Conservation (phyloP, 106 monocot genomes). For the Posidonia australis region DNA sequence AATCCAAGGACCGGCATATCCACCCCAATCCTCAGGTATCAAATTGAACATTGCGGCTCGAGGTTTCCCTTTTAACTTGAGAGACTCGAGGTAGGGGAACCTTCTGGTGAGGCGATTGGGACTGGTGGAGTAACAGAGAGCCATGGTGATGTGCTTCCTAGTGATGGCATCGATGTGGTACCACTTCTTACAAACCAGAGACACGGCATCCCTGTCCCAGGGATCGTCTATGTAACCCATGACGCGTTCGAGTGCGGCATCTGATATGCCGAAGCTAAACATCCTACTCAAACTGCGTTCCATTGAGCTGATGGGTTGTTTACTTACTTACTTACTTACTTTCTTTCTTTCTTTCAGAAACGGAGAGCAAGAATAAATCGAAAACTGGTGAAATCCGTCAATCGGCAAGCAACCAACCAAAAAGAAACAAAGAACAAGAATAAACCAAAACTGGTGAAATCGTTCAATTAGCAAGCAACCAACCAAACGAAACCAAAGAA, state of each 20-base stretch:
- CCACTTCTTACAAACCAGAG: constrained; percentile 78
- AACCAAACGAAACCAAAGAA: too few species aligned
- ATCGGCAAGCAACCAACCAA: too few species aligned
- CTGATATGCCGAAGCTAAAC: constrained; percentile 31
- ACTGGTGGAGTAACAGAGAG: constrained; percentile 66
- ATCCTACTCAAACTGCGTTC: constrained; percentile 14
- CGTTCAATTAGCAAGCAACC: too few species aligned
- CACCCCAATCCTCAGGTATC: constrained; percentile 84
- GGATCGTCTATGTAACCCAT: constrained; percentile 79
- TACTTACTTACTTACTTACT: too few species aligned
- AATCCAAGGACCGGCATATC: constrained; percentile 67
- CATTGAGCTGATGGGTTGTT: too few species aligned
- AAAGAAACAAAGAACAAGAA: too few species aligned
- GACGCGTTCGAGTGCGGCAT: constrained; percentile 58
- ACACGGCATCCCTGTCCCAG: constrained; percentile 68
- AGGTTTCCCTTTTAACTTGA: constrained; percentile 87
- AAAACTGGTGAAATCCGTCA: too few species aligned
- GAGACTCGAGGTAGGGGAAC: constrained; percentile 66
- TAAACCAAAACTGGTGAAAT: too few species aligned
- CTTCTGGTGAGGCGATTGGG: too few species aligned
- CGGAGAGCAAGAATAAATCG: too few species aligned
- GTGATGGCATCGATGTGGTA: constrained; percentile 45
- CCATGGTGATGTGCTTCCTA: constrained; percentile 79
- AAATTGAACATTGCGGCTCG: constrained; percentile 91
- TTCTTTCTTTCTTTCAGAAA: too few species aligned